Evolutionary conservation across 805 yeast species (phyloP).

Genomic region (Suhomyces sp.): DNA sequence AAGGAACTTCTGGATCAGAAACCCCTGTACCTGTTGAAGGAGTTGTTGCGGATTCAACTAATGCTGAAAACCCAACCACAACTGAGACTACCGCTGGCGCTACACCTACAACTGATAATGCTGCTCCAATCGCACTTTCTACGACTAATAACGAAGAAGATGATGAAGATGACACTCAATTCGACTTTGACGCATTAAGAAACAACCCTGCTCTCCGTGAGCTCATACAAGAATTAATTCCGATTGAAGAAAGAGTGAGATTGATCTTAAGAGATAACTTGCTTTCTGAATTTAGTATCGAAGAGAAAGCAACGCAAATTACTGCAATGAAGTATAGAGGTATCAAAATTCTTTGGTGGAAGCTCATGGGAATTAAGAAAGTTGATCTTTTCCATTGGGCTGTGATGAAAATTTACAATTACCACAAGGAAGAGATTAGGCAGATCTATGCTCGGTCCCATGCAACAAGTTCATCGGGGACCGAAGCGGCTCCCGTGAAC

Average conservation of each 20-base stretch:
- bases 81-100: background rate
- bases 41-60: background rate
- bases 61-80: background rate
- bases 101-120: background rate
- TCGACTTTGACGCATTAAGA: conserved; percentile 35
- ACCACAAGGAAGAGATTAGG: too few relatives aligned
- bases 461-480: too few relatives aligned
- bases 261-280: conserved; percentile 39
- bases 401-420: conserved; percentile 35
- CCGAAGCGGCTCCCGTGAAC: too few relatives aligned
- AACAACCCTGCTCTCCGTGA: conserved; percentile 37
- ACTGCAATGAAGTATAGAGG: conserved; percentile 36
- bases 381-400: conserved; percentile 53
- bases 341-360: conserved; percentile 48
- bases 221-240: conserved; percentile 39
- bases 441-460: too few relatives aligned
- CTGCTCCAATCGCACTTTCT: background rate
- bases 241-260: conserved; percentile 42
- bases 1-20: background rate
- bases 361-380: conserved; percentile 52
- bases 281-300: conserved; percentile 38
- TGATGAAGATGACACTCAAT: conserved; percentile 12
- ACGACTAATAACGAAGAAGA: background rate
- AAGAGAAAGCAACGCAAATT: conserved; percentile 41
- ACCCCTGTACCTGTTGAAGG: background rate